These are phyloP conservation scores for Westerdykella ornata DNA, from an alignment of 2,329 filamentous ascomycete species.

Conservation along the genomic window DNA sequence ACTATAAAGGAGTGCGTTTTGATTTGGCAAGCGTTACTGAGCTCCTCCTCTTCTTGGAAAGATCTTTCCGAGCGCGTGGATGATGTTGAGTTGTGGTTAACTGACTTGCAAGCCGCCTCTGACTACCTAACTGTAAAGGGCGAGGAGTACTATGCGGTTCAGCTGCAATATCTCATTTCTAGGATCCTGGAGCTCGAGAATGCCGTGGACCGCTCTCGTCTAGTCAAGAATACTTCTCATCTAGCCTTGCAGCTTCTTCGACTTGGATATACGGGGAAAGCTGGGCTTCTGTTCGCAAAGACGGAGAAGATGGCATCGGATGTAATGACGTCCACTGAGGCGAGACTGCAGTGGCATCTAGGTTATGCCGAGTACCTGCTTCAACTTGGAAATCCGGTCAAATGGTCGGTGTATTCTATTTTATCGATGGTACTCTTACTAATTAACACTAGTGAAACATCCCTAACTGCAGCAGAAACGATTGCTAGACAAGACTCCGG, in stretches of 20 bases:
- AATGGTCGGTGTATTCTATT: conserved; percentile 42
- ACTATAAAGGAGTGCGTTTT: conserved; percentile 28
- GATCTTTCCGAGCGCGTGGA: conserved; percentile 44
- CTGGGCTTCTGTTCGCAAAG: conserved; percentile 51
- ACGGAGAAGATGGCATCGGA: conserved; percentile 47
- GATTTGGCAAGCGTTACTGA: conserved; percentile 36
- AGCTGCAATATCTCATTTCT: conserved; percentile 45
- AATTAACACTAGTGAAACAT: conserved; percentile 19
- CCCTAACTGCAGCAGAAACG: conserved; percentile 23
- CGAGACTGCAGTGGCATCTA: conserved; percentile 56
- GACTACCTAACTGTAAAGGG: conserved; percentile 55
- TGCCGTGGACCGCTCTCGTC: conserved; percentile 31
- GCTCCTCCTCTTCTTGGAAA: conserved; percentile 27
- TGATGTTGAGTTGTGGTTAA: conserved; percentile 44
- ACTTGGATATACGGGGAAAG: conserved; percentile 56
- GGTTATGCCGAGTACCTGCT: conserved; percentile 69
- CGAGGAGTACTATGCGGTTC: conserved; percentile 45
- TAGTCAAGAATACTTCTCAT: conserved; percentile 40
- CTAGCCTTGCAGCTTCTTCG: conserved; percentile 52
- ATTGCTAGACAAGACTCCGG: conserved; percentile 23
- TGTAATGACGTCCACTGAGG: conserved; percentile 39
- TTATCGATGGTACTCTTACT: conserved; percentile 3
- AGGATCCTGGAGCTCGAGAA: conserved; percentile 44
- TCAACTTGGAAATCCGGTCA: conserved; percentile 57
- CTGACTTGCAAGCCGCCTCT: conserved; percentile 48